Percentiles rank a stretch among this genome's conserved stretches.
phyloP scores from a whole-genome alignment of 2,329 filamentous ascomycete species.

The Sporothrix variecibatus region DNA sequence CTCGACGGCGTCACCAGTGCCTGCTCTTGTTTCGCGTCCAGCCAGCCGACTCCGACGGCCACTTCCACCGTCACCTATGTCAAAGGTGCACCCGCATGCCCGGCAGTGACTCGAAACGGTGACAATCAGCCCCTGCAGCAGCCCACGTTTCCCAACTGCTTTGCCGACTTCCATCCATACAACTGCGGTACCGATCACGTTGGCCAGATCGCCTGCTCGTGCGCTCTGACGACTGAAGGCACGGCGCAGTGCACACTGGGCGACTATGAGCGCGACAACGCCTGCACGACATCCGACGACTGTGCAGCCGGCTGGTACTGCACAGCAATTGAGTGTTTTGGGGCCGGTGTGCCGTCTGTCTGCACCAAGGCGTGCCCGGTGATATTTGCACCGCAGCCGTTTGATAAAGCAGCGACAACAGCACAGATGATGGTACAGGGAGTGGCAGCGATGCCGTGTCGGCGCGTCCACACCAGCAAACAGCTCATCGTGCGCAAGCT shows the following conservation, averaged over 20 bases:
- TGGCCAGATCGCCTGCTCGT: slow-evolving; percentile 28
- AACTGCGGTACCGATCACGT: slow-evolving; percentile 26
- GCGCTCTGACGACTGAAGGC: slow-evolving; percentile 25
- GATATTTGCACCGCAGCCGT: slow-evolving; percentile 11
- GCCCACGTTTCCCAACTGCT: slow-evolving; percentile 28
- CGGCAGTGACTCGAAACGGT: not conserved
- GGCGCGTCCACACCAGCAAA: not conserved
- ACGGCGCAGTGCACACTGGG: slow-evolving; percentile 26
- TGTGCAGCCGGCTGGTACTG: slow-evolving; percentile 27
- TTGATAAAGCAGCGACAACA: not conserved
- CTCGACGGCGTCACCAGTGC: slow-evolving; percentile 21
- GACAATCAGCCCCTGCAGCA: not conserved
- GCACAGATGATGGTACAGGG: not conserved
- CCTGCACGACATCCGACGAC: slow-evolving; percentile 23
- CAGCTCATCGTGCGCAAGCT: not conserved
- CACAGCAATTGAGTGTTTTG: slow-evolving; percentile 27
- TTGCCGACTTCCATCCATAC: slow-evolving; percentile 27
- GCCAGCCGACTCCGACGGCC: slow-evolving; percentile 12
- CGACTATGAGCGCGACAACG: slow-evolving; percentile 28
- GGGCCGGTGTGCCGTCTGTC: slow-evolving; percentile 17
- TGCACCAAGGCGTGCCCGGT: slow-evolving; percentile 25
- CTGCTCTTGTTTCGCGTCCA: slow-evolving; percentile 25
- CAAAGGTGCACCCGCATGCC: slow-evolving; percentile 21
- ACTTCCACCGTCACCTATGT: slow-evolving; percentile 20
- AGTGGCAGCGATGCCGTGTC: not conserved